phyloP scores from a whole-genome alignment of 2,329 filamentous ascomycete genomes.

The Karstenula rhodostoma region DNA sequence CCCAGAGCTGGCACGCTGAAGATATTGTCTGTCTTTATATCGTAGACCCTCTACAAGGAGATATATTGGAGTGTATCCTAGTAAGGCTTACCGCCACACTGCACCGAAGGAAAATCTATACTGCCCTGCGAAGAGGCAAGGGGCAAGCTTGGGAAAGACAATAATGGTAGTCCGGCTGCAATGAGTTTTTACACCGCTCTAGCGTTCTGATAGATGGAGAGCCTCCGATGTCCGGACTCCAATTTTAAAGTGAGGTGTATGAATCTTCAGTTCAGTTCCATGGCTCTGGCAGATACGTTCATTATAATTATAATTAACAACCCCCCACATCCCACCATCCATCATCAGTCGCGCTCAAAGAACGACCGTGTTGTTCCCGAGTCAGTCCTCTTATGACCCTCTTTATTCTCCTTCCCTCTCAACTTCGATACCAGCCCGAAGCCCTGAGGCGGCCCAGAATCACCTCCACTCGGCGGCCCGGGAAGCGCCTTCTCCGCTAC shows the following conservation, averaged over 20 bases:
- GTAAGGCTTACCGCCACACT: not conserved
- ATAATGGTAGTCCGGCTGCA: not conserved
- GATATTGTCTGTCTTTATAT: conserved; percentile 8
- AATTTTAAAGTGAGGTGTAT: not conserved
- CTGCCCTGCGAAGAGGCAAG: not conserved
- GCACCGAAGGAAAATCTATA: not conserved
- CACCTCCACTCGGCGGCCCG: not conserved
- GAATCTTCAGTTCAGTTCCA: not conserved
- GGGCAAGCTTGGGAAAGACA: not conserved
- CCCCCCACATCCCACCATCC: no score
- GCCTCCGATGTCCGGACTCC: not conserved
- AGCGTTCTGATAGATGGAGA: not conserved
- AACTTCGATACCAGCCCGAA: not conserved
- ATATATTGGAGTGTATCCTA: not conserved
- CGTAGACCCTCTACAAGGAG: not conserved
- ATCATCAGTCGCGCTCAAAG: no score
- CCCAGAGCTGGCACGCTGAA: not conserved
- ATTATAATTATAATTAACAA: not conserved
- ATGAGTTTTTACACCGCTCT: not conserved
- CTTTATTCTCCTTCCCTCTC: not conserved
- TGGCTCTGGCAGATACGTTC: not conserved
- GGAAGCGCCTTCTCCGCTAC: not conserved
- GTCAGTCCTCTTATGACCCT: not conserved
- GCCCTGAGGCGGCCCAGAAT: not conserved
- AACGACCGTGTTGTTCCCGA: not conserved